These are phyloP conservation scores for Ogataea philodendri DNA, from an alignment of 805 yeast species.

Conservation along the genomic window DNA sequence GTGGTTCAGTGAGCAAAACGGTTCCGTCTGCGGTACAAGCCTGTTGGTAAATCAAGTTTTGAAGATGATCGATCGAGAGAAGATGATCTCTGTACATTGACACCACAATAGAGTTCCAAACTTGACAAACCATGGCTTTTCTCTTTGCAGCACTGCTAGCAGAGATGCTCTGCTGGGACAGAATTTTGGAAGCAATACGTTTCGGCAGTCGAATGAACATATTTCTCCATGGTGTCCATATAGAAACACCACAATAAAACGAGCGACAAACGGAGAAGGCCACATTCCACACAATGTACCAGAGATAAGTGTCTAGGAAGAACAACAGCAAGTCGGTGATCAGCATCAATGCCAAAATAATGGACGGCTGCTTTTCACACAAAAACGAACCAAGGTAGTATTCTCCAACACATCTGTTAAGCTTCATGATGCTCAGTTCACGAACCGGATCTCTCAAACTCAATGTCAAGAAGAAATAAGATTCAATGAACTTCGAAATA, in stretches of 20 bases:
- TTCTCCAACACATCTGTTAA: conserved; percentile 63
- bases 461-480: conserved; percentile 72
- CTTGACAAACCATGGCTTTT: conserved; percentile 58
- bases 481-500: conserved; percentile 66
- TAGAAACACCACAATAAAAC: conserved; percentile 67
- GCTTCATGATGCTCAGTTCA: conserved; percentile 56
- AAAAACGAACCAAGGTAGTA: conserved; percentile 47
- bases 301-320: conserved; percentile 76
- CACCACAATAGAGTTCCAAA: conserved; percentile 83
- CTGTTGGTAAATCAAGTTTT: conserved; percentile 58
- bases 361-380: conserved; percentile 55
- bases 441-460: conserved; percentile 73
- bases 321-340: conserved; percentile 66
- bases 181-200: conserved; percentile 67
- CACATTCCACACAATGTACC: conserved; percentile 84
- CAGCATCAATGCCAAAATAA: conserved; percentile 53
- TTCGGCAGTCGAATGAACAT: conserved; percentile 74
- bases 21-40: conserved; percentile 38
- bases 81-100: conserved; percentile 82
- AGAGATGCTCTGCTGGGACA: conserved; percentile 42
- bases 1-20: conserved; percentile 60
- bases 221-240: conserved; percentile 89
- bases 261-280: conserved; percentile 69
- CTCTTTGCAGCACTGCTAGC: conserved; percentile 38
- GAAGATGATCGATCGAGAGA: conserved; percentile 69